Evolutionary conservation across 2,329 filamentous ascomycete genomes (phyloP), one percentile per base, ranked within the genome.

Genomic region (Aaosphaeria pasadenensis): DNA sequence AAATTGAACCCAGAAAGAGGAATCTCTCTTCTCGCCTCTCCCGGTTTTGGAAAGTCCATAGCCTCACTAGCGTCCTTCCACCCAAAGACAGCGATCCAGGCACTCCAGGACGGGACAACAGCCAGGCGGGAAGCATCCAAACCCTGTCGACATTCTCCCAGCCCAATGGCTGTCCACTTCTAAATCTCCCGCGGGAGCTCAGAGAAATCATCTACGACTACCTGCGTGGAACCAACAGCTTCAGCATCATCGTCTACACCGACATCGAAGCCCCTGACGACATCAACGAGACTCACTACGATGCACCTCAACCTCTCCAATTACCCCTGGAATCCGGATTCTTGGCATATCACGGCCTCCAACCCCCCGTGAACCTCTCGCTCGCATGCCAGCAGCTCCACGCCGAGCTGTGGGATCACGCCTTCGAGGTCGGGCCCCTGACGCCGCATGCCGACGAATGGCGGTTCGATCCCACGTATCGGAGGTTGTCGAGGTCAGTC

Each of bases 141-240:
- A 24, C 17, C 17, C 17, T 24, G 17, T 24, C 17, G 17, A 24
- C 17, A 24, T 24, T 24, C 17, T 24, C 17, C 17, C 17, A 24
- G 17, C 17, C 17, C 17, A 24, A 24, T 24, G 17, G 17, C 17
- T 24, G 17, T 24, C 17, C 17, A 24, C 50, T 51, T 11, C 32
- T 53, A 6, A 35, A 39, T n/a, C 46, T 54, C 13, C 49, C 54
- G 6, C 42, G 49, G 11, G 52, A 54, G 43, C 38, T 56, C 7
- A 47, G 52, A 11, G 51, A 51, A 13, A 6, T 46, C 24, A 50
- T 53, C 11, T 51, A 49, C 32, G 35, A 43, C 29, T 41, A 47
- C 38, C 30, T 32, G 29, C 44, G 7, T 28, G 5, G 13, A 28
- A 6, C 43, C 30, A 29, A 11, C 43, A 7, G 24, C 13, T 6